phyloP scores from a whole-genome alignment of 2,329 filamentous ascomycete species.

The Penicillium sp. region DNA sequence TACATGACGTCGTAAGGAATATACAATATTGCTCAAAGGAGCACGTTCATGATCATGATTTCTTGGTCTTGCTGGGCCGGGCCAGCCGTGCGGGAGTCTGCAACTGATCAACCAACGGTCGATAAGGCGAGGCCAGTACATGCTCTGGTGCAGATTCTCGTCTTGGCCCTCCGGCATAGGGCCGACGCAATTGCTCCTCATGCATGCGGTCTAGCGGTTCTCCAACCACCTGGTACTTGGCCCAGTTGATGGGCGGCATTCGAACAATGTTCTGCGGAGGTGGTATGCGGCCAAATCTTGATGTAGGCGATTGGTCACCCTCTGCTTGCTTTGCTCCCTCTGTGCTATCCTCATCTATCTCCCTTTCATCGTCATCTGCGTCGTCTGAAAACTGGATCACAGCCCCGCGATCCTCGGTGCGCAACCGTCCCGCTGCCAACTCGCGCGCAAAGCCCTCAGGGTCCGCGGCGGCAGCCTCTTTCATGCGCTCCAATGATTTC shows the following conservation, averaged over 20 bases:
- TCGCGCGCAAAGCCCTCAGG: constrained; percentile 69
- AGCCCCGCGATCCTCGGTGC: constrained; percentile 33
- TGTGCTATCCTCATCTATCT: constrained; percentile 31
- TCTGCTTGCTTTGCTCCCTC: constrained; percentile 21
- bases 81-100: constrained; percentile 33
- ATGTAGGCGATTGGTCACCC: constrained; percentile 1
- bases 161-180: constrained; percentile 45
- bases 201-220: constrained; percentile 80
- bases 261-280: constrained; percentile 76
- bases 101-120: constrained; percentile 54
- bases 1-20: constrained; percentile 23
- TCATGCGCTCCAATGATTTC: constrained; percentile 62
- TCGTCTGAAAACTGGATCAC: constrained; percentile 38
- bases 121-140: constrained; percentile 56
- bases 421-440: constrained; percentile 59
- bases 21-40: constrained; percentile 10
- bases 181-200: constrained; percentile 67
- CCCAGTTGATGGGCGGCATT: constrained; percentile 89
- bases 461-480: constrained; percentile 64
- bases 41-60: constrained; percentile 20
- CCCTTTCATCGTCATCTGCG: constrained; percentile 35
- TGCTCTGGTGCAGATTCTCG: constrained; percentile 45
- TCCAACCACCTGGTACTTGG: constrained; percentile 85
- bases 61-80: constrained; percentile 33
- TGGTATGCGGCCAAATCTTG: constrained; percentile 62